Conservation (phyloP, 257 asterid genomes). For the Gentiana straminea region DNA sequence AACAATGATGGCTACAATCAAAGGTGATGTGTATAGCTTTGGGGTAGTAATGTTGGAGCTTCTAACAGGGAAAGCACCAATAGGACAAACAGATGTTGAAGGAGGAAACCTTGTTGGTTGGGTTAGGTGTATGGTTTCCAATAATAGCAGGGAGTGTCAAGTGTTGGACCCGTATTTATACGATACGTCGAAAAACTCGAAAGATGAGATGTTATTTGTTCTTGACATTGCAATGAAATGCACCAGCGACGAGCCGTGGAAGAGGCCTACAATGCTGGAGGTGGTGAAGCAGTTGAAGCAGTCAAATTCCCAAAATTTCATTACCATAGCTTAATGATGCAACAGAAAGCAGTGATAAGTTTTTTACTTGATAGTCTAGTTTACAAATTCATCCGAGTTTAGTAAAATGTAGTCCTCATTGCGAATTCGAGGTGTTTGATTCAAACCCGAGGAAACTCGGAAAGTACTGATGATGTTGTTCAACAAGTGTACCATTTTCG, state of each 20-base stretch:
- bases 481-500: no score
- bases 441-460: no score
- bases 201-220: constrained; percentile 43
- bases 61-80: constrained; percentile 55
- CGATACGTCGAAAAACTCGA: constrained; percentile 12
- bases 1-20: constrained; percentile 66
- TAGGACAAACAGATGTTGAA: constrained; percentile 66
- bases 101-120: constrained; percentile 92
- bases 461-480: no score
- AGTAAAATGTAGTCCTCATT: no score
- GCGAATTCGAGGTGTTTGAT: no score
- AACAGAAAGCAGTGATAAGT: no score
- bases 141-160: constrained; percentile 31
- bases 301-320: constrained; percentile 9
- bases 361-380: no score
- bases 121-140: constrained; percentile 56
- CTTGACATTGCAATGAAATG: constrained; percentile 51
- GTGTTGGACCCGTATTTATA: constrained; percentile 25
- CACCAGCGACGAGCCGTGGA: constrained; percentile 64
- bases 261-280: constrained; percentile 65
- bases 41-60: constrained; percentile 84
- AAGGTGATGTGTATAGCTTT: constrained; percentile 75
- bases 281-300: constrained; percentile 52
- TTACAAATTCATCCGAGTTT: no score
- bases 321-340: no score